Evolutionary conservation across 345 rosid species (phyloP).

Genomic region (Cardamine resedifolia): DNA sequence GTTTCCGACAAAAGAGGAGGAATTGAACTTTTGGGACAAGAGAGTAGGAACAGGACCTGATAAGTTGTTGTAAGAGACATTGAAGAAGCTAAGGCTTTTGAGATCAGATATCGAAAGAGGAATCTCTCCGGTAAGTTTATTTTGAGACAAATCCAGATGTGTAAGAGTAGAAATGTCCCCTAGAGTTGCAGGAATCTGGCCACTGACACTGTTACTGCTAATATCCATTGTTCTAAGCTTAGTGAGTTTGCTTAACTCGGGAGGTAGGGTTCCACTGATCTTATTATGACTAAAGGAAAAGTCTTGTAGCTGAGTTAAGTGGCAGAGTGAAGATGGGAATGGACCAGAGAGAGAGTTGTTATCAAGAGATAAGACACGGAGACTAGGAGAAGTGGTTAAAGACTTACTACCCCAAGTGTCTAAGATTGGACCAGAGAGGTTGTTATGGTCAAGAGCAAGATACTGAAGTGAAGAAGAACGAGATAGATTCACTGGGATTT

Average conservation of each 20-base stretch:
- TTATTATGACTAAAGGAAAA: constrained; percentile 56
- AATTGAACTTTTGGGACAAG: constrained; percentile 67
- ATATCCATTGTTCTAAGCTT: constrained; percentile 64
- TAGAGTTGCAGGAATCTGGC: constrained; percentile 55
- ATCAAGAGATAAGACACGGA: constrained; percentile 43
- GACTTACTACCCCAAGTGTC: constrained; percentile 48
- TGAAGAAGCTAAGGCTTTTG: constrained; percentile 54
- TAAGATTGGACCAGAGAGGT: constrained; percentile 52
- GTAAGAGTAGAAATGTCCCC: constrained; percentile 51
- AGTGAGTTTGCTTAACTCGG: constrained; percentile 48
- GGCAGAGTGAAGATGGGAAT: constrained; percentile 55
- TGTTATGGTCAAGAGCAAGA: constrained; percentile 62
- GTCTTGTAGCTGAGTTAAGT: constrained; percentile 51
- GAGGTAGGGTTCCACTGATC: constrained; percentile 56
- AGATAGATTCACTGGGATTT: constrained; percentile 49
- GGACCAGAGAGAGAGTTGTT: constrained; percentile 54
- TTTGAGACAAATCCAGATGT: constrained; percentile 61
- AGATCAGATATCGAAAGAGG: constrained; percentile 60
- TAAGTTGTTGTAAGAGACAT: constrained; percentile 83
- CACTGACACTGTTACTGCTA: constrained; percentile 55
- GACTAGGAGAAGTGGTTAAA: constrained; percentile 20
- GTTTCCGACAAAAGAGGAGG: constrained; percentile 76
- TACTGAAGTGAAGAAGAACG: constrained; percentile 49
- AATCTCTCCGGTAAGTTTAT: constrained; percentile 64
- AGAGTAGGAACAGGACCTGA: constrained; percentile 78